Percentiles rank a stretch among this genome's conserved stretches.
Conservation (phyloP, 1,284 basidiomycete species). For the Naganishia sp. region DNA sequence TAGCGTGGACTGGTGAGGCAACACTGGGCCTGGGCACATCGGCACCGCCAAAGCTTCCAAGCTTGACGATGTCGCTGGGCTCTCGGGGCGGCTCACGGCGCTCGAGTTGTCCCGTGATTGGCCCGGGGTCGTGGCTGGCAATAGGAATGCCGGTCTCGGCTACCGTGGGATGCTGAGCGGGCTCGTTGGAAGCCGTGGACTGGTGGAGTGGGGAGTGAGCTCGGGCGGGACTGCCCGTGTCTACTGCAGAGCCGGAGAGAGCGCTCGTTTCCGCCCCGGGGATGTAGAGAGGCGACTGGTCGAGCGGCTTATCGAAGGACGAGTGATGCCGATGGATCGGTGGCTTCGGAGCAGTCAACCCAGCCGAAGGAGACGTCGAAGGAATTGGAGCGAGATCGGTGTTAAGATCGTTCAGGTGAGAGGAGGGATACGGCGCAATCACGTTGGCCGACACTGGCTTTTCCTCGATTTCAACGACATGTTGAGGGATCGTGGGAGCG, state of each 20-base stretch:
- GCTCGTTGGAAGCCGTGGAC: background rate
- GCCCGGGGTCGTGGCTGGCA: slow-evolving; percentile 17
- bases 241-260: slow-evolving; percentile 28
- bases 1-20: background rate
- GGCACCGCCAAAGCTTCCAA: slow-evolving; percentile 29
- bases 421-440: slow-evolving; percentile 33
- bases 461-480: slow-evolving; percentile 23
- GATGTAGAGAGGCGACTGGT: slow-evolving; percentile 4
- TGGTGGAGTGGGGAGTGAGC: background rate
- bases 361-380: slow-evolving; percentile 2
- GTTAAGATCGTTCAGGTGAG: slow-evolving; percentile 34
- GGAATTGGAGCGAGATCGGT: slow-evolving; percentile 24
- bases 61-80: slow-evolving; percentile 28
- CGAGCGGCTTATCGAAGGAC: slow-evolving; percentile 31
- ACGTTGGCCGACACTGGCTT: slow-evolving; percentile 27
- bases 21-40: slow-evolving; percentile 12
- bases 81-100: slow-evolving; percentile 17
- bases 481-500: slow-evolving; percentile 24
- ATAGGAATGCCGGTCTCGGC: slow-evolving; percentile 34
- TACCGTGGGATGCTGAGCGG: slow-evolving; percentile 29
- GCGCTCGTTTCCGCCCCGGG: slow-evolving; percentile 10
- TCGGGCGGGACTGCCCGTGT: slow-evolving; percentile 17
- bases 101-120: slow-evolving; percentile 28
- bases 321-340: slow-evolving; percentile 27
- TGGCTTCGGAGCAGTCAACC: slow-evolving; percentile 6